A percentile compares a stretch with the other conserved stretches of the same genome.
These are phyloP conservation scores for Teratosphaeria zuluensis DNA, from an alignment of 2,329 filamentous ascomycete species.

Conservation along the genomic window DNA sequence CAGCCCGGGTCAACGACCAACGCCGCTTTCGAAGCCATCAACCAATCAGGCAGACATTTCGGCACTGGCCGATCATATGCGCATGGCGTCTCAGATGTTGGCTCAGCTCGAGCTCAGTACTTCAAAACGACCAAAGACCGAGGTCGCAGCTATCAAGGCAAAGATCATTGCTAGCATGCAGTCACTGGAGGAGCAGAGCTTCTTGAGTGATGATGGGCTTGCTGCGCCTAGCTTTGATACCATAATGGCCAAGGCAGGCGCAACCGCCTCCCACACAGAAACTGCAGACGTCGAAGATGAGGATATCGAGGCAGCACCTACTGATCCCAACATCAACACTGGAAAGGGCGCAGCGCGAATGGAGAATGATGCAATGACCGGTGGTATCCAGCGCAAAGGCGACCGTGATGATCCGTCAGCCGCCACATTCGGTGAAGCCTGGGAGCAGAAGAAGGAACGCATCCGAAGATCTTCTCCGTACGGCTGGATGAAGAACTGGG, in stretches of 20 bases:
- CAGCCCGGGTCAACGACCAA: constrained; percentile 59
- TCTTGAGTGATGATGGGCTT: constrained; percentile 59
- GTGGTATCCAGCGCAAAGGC: constrained; percentile 68
- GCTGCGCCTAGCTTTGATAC: constrained; percentile 67
- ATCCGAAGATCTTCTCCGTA: constrained; percentile 76
- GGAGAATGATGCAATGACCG: constrained; percentile 84
- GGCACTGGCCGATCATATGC: constrained; percentile 76
- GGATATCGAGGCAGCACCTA: constrained; percentile 19
- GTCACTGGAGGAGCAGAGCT: constrained; percentile 74
- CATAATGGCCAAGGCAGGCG: constrained; percentile 64
- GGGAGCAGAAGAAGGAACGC: constrained; percentile 74
- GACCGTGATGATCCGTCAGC: constrained; percentile 79
- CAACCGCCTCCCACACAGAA: constrained; percentile 39
- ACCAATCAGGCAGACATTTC: constrained; percentile 71
- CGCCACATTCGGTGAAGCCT: constrained; percentile 78
- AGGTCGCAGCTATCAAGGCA: constrained; percentile 73
- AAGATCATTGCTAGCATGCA: constrained; percentile 91
- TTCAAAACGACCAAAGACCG: constrained; percentile 67
- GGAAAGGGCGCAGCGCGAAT: constrained; percentile 71
- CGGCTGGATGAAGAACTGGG: constrained; percentile 85
- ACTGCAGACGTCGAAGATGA: constrained; percentile 48
- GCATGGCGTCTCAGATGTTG: constrained; percentile 77
- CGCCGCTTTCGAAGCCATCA: constrained; percentile 41
- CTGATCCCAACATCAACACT: constrained; percentile 45
- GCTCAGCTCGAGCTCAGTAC: constrained; percentile 72